Base-by-base conservation (phyloP, 768 basidiomycete genomes). In the Lactarius hengduanensis region DNA sequence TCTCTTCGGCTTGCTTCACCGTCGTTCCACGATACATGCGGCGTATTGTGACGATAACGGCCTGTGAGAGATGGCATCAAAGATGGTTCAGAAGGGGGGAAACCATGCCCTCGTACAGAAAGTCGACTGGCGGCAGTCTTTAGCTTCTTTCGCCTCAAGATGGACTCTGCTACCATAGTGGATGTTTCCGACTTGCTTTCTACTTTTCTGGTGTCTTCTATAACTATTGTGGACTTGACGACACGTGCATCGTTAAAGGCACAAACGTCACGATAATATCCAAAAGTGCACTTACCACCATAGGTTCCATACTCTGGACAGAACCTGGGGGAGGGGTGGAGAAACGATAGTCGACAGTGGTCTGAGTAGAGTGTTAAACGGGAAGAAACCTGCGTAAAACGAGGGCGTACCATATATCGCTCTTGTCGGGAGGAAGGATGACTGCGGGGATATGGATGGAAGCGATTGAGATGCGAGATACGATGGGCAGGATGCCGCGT, bases 1-100 rank as follows among this genome's bases (percentile, higher is more conserved):
- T 63, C 62, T 63, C 50, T 63, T 67, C 66, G 61, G 61, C 32
- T 59, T 67, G 57, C 50, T 59, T 63, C 57, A 55, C 66, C 22
- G 66, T 62, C 11, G 20, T 63, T 34, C 66, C 50, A 22, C 66
- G 57, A 38, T 63, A 67, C 40, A 67, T 59, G 0, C 66, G 57
- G 3, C 62, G 66, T 36, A 67, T 16, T 30, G 66, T 59, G 62
- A 63, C 57, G 40, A 67, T 45, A 50, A 59, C 57, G 32, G 66
- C 61, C 66, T 67, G 47, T 38, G 16, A 66, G 26, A 3, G n/a
- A 30, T 8, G n/a, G 50, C 28, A 57, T 66, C 20, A 62, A 53
- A 34, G 28, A 50, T 18, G 47, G 13, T 18, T 26, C 45, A 26
- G 8, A 18, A 13, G 34, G 47, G 18, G 16, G 56, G n/a, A 57